These are phyloP conservation scores for Luvunga scandens DNA, from an alignment of 345 rosid genomes.

Conservation along the genomic window DNA sequence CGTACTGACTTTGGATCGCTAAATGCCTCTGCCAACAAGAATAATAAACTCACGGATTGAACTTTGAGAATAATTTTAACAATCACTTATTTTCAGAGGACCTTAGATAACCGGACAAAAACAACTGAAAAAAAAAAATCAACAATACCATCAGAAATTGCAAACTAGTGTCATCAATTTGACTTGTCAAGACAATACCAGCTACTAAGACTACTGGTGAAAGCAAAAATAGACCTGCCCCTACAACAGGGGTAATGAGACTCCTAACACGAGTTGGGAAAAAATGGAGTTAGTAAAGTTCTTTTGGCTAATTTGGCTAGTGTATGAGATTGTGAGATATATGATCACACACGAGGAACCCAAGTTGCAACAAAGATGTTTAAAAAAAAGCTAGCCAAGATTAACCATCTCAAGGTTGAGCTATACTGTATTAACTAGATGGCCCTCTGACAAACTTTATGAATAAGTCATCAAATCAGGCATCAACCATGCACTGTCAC, in stretches of 20 bases:
- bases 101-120: neutral
- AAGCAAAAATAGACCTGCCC: neutral
- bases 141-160: neutral
- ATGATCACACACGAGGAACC: neutral
- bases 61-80: neutral
- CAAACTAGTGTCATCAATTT: neutral
- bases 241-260: neutral
- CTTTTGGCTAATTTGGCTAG: neutral
- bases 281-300: neutral
- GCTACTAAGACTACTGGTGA: neutral
- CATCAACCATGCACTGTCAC: neutral
- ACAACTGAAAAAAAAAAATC: neutral
- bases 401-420: neutral
- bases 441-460: neutral
- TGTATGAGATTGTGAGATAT: neutral
- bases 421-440: neutral
- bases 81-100: neutral
- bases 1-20: slow-evolving; percentile 29
- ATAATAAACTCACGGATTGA: neutral
- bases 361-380: neutral
- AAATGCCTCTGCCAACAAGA: slow-evolving; percentile 40
- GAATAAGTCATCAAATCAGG: neutral
- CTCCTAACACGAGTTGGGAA: neutral
- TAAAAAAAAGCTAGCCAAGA: neutral
- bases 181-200: neutral